A percentile compares a stretch with the other conserved stretches of the same genome.
Conservation (phyloP, 1,139 yeast species). For the Yamadazyma dendronema region DNA sequence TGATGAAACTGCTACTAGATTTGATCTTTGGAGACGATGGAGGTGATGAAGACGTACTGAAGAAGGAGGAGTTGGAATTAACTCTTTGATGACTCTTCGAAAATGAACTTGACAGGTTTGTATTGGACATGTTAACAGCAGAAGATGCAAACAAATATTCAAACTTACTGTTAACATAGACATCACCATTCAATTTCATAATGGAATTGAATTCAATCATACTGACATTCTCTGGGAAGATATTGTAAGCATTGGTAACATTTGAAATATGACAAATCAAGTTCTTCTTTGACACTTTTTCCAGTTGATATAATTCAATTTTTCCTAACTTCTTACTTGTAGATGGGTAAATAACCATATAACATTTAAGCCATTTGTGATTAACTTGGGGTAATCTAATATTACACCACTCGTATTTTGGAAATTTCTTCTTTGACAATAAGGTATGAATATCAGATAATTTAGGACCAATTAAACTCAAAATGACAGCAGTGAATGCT, state of each 20-base stretch:
- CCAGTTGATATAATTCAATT: constrained; percentile 48
- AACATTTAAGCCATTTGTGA: constrained; percentile 54
- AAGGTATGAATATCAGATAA: constrained; percentile 55
- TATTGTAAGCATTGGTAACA: constrained; percentile 43
- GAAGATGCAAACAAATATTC: constrained; percentile 28
- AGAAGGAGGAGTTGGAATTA: constrained; percentile 20
- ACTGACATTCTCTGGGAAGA: constrained; percentile 54
- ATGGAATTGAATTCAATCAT: constrained; percentile 55
- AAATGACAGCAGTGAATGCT: constrained; percentile 54
- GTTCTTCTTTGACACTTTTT: constrained; percentile 41
- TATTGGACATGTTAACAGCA: not conserved
- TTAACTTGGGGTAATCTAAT: constrained; percentile 55
- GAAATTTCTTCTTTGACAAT: constrained; percentile 42
- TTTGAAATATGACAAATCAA: constrained; percentile 46
- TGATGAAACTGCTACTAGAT: constrained; percentile 26
- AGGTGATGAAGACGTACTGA: constrained; percentile 18
- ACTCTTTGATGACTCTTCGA: constrained; percentile 20
- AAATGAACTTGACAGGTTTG: constrained; percentile 1
- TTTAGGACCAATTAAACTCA: constrained; percentile 53
- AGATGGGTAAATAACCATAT: constrained; percentile 43
- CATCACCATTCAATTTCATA: constrained; percentile 51
- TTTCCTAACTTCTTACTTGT: constrained; percentile 42
- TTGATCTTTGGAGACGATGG: constrained; percentile 17
- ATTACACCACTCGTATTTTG: constrained; percentile 56
- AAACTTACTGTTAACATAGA: constrained; percentile 42